Evolutionary conservation across 163 green algal species (phyloP), one percentile per base, ranked within the genome.

Genomic region (Dunaliella salina): DNA sequence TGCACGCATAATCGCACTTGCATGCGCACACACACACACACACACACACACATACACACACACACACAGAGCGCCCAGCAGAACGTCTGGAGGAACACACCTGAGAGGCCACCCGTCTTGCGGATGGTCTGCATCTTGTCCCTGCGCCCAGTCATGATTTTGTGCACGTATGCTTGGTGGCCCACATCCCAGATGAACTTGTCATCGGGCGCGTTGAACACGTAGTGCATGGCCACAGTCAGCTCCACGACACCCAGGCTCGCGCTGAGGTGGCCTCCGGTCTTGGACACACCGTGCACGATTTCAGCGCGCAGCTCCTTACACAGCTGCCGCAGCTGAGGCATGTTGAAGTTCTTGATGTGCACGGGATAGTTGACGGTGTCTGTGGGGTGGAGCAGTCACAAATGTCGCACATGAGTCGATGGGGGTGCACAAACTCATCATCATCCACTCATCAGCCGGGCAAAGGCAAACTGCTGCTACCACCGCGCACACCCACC

Each of bases 301-400:
- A 98, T 92, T 86, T 99, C 96, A 71, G 88, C 78, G 29, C 90
- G 88, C 82, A 96, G 33, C 90, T 98, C 94, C 87, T 97, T 97
- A 93, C 93, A 97, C 30, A 98, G 94, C 92, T 97, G 93, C 83
- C 94, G 89, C 22, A 98, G 93, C 91, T 98, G 95, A 15, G 87
- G 84, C 5, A 92, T 84, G 87, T 93, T 98, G 88, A 99, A 96
- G 89, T 99, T 99, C 87, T 99, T 99, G 22, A 99, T 95, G 93
- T 99, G 97, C 40, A 99, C 95, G 0, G 97, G 97, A 90, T 95
- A 99, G 88, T 99, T 98, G n/a, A 98, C 93, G 0, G 95, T 98
- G 90, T 98, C 96, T 85, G 83, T 63, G 63, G 63, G 22, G 22
- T 3, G 63, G 63, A 30, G 57, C 15, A 18, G 57, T 15, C 57